Conservation (phyloP, 257 asterid species). For the Nicotiana sylvestris region DNA sequence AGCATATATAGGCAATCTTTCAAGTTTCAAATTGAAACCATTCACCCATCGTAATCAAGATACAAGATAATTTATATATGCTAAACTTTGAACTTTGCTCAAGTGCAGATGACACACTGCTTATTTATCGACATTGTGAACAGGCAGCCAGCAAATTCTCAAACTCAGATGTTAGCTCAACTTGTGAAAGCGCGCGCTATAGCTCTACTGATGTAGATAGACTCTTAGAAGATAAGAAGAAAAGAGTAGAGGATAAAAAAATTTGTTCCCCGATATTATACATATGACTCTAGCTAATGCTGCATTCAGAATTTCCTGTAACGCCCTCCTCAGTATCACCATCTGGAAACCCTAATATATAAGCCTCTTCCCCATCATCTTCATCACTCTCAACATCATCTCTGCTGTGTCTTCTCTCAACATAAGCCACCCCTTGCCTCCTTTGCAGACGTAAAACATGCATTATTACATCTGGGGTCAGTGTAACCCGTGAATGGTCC, state of each 20-base stretch:
- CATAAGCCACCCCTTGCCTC: slow-evolving; percentile 56
- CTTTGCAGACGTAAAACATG: slow-evolving; percentile 66
- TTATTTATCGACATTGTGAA: background rate
- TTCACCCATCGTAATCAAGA: background rate
- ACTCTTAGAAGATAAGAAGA: background rate
- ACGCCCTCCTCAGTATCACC: slow-evolving; percentile 34
- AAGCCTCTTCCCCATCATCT: slow-evolving; percentile 31
- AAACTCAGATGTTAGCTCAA: background rate
- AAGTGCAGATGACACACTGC: background rate
- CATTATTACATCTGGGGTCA: slow-evolving; percentile 72
- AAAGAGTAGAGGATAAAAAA: background rate
- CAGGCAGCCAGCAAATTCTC: background rate
- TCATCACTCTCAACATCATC: slow-evolving; percentile 39
- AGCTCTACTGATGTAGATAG: background rate
- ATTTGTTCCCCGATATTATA: background rate
- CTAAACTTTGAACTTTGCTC: background rate
- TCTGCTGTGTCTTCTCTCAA: slow-evolving; percentile 41
- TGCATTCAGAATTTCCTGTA: slow-evolving; percentile 50
- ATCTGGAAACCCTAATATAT: slow-evolving; percentile 42
- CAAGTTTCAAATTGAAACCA: background rate
- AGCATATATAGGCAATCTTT: background rate
- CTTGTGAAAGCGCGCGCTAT: background rate
- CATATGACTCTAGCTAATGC: slow-evolving; percentile 37
- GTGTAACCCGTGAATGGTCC: slow-evolving; percentile 50
- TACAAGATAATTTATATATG: background rate